Conservation (phyloP, 176 grass and related monocot genomes). For the Metroxylon sagu region DNA sequence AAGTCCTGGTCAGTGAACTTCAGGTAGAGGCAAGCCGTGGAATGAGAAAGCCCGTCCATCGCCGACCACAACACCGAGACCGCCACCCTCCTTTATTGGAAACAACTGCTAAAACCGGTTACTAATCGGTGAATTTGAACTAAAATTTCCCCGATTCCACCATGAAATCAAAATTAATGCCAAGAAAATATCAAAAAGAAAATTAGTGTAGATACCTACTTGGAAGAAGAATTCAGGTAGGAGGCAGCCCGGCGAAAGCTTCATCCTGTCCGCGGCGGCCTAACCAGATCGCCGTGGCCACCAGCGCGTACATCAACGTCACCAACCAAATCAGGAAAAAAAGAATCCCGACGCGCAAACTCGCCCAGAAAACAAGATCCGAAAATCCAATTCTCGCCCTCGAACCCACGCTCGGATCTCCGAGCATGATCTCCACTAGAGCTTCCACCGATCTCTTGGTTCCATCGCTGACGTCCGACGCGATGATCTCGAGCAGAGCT, state of each 20-base stretch:
- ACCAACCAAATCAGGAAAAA: slow-evolving; percentile 1
- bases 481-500: slow-evolving; percentile 8
- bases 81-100: no score
- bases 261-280: background rate
- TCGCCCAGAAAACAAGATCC: background rate
- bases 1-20: no score
- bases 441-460: slow-evolving; percentile 1
- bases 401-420: background rate
- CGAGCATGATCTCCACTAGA: background rate
- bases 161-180: no score
- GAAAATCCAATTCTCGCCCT: background rate
- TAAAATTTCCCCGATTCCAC: no score
- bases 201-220: no score
- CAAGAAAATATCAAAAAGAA: no score
- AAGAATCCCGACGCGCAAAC: background rate
- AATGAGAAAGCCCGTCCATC: no score
- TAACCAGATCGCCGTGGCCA: background rate
- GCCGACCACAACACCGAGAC: no score
- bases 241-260: background rate
- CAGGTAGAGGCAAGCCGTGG: no score
- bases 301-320: background rate
- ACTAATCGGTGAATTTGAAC: no score
- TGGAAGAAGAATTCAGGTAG: background rate
- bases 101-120: no score
- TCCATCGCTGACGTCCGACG: background rate